A percentile compares a stretch with the other conserved stretches of the same genome.
Conservation (phyloP, 108 stramenopile species). For the Cyclotella sp. region DNA sequence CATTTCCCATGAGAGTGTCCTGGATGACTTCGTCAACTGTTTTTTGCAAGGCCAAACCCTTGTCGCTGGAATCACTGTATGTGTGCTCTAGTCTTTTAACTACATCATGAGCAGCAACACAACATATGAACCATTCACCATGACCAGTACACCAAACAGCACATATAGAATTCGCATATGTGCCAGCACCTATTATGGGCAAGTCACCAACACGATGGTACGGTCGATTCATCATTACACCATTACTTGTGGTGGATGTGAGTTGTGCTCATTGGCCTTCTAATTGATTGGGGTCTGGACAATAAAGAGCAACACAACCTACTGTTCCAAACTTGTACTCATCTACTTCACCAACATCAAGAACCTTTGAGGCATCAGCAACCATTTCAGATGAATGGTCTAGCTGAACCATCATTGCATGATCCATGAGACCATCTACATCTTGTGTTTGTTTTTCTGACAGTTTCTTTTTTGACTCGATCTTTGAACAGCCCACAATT, state of each 20-base stretch:
- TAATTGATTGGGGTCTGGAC: background rate
- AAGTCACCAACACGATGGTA: slow-evolving; percentile 38
- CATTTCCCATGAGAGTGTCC: slow-evolving; percentile 29
- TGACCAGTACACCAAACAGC: slow-evolving; percentile 49
- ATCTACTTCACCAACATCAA: background rate
- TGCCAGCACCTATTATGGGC: slow-evolving; percentile 47
- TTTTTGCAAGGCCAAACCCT: slow-evolving; percentile 22
- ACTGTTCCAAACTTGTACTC: slow-evolving; percentile 46
- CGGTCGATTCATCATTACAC: slow-evolving; percentile 43
- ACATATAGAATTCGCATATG: slow-evolving; percentile 47
- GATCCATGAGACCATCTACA: too few relatives aligned
- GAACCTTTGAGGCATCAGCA: background rate
- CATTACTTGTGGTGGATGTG: slow-evolving; percentile 46
- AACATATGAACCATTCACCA: slow-evolving; percentile 50
- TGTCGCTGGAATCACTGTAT: slow-evolving; percentile 20
- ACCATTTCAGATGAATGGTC: slow-evolving; percentile 20
- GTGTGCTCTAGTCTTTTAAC: slow-evolving; percentile 47
- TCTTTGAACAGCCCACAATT: slow-evolving; percentile 20
- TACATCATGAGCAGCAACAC: too few relatives aligned
- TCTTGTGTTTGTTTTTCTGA: background rate
- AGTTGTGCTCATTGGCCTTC: slow-evolving; percentile 13
- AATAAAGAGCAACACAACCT: slow-evolving; percentile 41
- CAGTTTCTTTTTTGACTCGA: slow-evolving; percentile 14
- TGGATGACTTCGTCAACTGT: slow-evolving; percentile 33
- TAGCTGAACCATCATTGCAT: slow-evolving; percentile 34